phyloP scores from a whole-genome alignment of 2,329 filamentous ascomycete genomes.

The Ophiostoma sp. region DNA sequence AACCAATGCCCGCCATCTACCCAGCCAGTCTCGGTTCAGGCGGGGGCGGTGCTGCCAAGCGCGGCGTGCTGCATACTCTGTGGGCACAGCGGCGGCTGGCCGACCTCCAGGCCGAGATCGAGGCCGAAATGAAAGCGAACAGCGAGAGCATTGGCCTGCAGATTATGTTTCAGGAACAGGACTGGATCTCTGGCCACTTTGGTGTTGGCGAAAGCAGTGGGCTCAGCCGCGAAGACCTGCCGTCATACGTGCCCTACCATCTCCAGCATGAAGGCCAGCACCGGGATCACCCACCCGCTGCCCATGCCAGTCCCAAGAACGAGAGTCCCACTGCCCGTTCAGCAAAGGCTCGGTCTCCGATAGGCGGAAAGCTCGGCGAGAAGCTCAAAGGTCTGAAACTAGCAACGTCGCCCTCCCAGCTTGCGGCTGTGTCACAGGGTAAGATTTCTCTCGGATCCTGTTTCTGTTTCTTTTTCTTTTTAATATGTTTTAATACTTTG shows the following conservation, averaged over 20 bases:
- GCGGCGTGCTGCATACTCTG: slow-evolving; percentile 80
- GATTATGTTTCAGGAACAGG: slow-evolving; percentile 76
- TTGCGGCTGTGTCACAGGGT: slow-evolving; percentile 49
- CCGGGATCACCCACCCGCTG: neutral
- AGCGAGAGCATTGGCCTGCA: slow-evolving; percentile 75
- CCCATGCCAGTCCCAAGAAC: neutral
- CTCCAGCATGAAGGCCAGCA: neutral
- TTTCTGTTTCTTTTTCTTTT: neutral
- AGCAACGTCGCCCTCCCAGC: slow-evolving; percentile 64
- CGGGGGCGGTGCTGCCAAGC: slow-evolving; percentile 61
- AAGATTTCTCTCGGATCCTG: slow-evolving; percentile 30
- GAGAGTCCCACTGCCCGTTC: slow-evolving; percentile 36
- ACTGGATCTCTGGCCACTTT: slow-evolving; percentile 82
- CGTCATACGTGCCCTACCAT: slow-evolving; percentile 23
- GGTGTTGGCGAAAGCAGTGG: slow-evolving; percentile 45
- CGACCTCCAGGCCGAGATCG: slow-evolving; percentile 71
- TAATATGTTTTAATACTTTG: neutral
- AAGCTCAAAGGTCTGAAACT: slow-evolving; percentile 75
- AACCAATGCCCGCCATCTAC: slow-evolving; percentile 82
- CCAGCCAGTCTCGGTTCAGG: slow-evolving; percentile 66
- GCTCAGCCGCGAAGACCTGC: slow-evolving; percentile 23
- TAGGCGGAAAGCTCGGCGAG: slow-evolving; percentile 66
- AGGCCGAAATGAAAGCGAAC: slow-evolving; percentile 65
- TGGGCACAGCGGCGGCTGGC: slow-evolving; percentile 82
- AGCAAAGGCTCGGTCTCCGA: slow-evolving; percentile 58